Conservation (phyloP, 2,329 filamentous ascomycete genomes). For the Ophiocordyceps camponoti-saundersi region DNA sequence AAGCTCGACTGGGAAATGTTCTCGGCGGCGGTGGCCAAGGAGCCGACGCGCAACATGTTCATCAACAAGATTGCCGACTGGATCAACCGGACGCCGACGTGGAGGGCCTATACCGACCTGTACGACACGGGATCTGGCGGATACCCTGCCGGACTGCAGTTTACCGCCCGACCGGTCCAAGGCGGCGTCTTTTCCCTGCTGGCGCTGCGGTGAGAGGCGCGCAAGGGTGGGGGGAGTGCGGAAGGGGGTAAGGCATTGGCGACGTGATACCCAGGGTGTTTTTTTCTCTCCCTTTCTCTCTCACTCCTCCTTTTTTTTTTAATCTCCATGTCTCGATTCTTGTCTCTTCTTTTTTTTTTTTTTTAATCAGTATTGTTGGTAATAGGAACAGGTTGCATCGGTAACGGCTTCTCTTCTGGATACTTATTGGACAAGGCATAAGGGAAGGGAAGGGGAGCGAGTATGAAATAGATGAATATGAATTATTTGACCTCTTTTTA, state of each 20-base stretch:
- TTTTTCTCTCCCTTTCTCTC: not conserved
- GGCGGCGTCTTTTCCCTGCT: conserved; percentile 70
- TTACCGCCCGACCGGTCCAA: conserved; percentile 63
- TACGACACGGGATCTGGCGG: conserved; percentile 56
- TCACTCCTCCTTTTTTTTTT: not conserved
- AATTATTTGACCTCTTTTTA: too few species aligned
- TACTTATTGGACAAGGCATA: not conserved
- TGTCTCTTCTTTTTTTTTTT: not conserved
- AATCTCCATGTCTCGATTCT: too few species aligned
- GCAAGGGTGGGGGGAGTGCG: too few species aligned
- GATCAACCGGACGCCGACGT: conserved; percentile 56
- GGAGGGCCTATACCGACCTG: conserved; percentile 59
- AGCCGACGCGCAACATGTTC: conserved; percentile 45
- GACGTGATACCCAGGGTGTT: not conserved
- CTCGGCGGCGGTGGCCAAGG: conserved; percentile 54
- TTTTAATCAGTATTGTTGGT: not conserved
- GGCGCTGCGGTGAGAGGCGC: conserved; percentile 26
- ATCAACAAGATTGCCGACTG: conserved; percentile 52
- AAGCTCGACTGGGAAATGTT: conserved; percentile 85
- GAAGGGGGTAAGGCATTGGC: not conserved
- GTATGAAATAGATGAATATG: too few species aligned
- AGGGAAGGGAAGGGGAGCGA: too few species aligned
- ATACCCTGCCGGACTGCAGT: conserved; percentile 45
- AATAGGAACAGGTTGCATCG: not conserved
- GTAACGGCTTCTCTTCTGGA: not conserved